Percentiles rank a stretch among this genome's conserved stretches.
phyloP scores from a whole-genome alignment of 805 yeast genomes.

The Metschnikowia hibisci region DNA sequence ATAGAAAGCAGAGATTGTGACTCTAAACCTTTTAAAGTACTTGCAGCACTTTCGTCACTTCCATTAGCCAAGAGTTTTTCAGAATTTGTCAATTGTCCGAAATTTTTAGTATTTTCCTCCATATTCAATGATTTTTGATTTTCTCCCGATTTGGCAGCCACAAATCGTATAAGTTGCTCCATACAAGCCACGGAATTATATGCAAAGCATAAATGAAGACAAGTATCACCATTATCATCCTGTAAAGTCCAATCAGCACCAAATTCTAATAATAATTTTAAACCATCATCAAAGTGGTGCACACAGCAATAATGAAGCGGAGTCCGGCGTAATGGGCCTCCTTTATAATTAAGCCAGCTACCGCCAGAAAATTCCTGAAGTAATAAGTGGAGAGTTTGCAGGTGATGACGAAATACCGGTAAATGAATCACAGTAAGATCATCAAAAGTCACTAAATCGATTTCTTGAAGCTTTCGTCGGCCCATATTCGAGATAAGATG shows the following conservation, averaged over 20 bases:
- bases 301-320: conserved; percentile 69
- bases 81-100: too few relatives aligned
- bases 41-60: too few relatives aligned
- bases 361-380: conserved; percentile 45
- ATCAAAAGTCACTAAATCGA: conserved; percentile 47
- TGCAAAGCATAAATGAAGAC: conserved; percentile 47
- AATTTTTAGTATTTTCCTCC: neutral
- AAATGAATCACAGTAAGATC: conserved; percentile 67
- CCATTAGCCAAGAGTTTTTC: too few relatives aligned
- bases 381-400: conserved; percentile 68
- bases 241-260: conserved; percentile 50
- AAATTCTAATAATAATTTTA: conserved; percentile 60
- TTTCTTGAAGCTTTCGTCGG: conserved; percentile 13
- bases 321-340: conserved; percentile 45
- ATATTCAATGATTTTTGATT: neutral
- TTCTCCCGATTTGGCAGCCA: conserved; percentile 2
- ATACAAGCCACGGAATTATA: conserved; percentile 57
- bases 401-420: conserved; percentile 55
- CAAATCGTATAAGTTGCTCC: conserved; percentile 20
- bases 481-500: conserved; percentile 46
- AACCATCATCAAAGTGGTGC: conserved; percentile 57
- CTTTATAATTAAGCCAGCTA: conserved; percentile 53
- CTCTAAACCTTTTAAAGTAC: neutral
- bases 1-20: neutral
- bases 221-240: conserved; percentile 35